Conservation (phyloP, 345 rosid species). For the Eucalyptus decipiens region DNA sequence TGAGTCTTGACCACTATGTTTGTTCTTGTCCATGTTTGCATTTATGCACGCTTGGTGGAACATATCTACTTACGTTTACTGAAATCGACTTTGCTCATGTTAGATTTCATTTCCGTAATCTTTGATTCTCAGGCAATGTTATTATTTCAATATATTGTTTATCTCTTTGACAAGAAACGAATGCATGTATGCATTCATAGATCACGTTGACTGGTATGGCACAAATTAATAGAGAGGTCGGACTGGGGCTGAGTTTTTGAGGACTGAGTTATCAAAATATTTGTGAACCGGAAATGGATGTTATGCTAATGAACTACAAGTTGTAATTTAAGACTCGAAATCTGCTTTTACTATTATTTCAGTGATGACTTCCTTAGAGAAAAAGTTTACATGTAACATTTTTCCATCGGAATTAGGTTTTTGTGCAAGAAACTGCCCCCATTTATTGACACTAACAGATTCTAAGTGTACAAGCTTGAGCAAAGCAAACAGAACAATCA, state of each 20-base stretch:
- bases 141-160: not conserved
- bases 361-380: not conserved
- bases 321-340: not conserved
- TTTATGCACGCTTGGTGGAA: no score
- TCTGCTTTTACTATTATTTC: not conserved
- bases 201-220: not conserved
- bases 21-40: no score
- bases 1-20: not conserved
- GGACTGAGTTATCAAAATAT: not conserved
- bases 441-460: not conserved
- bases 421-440: not conserved
- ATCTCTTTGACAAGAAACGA: not conserved
- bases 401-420: not conserved
- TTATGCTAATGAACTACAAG: not conserved
- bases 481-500: not conserved
- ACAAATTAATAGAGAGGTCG: not conserved
- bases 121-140: not conserved
- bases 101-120: not conserved
- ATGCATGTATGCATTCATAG: not conserved
- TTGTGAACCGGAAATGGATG: not conserved
- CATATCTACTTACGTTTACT: no score
- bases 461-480: not conserved
- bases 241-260: not conserved
- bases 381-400: not conserved
- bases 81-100: no score